A percentile compares a stretch with the other conserved stretches of the same genome.
phyloP scores from a whole-genome alignment of 495 filamentous ascomycete species.

The Pseudoneurospora amorphoporcata region DNA sequence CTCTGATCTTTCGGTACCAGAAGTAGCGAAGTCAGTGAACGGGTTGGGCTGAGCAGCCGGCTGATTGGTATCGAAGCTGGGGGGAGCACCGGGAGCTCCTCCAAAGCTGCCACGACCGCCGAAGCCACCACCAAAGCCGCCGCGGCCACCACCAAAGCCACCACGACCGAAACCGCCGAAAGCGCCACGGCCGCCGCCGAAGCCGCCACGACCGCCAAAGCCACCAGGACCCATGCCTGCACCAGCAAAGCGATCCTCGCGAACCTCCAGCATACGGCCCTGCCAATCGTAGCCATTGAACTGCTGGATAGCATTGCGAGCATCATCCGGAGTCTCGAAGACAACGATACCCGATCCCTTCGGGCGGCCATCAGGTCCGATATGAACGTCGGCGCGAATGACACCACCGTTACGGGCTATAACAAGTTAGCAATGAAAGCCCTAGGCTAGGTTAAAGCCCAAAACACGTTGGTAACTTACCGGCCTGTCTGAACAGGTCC shows the following conservation, averaged over 20 bases:
- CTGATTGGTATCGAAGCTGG: constrained; percentile 32
- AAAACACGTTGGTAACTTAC: constrained; percentile 43
- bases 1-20: constrained; percentile 71
- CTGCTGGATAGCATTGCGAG: constrained; percentile 87
- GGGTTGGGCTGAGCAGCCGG: constrained; percentile 69
- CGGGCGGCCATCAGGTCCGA: constrained; percentile 82
- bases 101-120: constrained; percentile 41
- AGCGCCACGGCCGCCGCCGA: constrained; percentile 48
- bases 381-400: constrained; percentile 91
- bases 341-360: constrained; percentile 96
- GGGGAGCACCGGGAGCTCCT: constrained; percentile 26
- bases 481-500: constrained; percentile 96
- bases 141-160: constrained; percentile 22
- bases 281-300: constrained; percentile 99
- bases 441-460: background rate
- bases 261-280: constrained; percentile 83
- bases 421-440: constrained; percentile 3
- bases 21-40: constrained; percentile 89
- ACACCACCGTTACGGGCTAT: constrained; percentile 62
- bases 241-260: constrained; percentile 89
- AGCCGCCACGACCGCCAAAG: constrained; percentile 44
- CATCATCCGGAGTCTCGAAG: constrained; percentile 89
- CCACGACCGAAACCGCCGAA: constrained; percentile 43
- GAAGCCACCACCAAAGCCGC: constrained; percentile 28
- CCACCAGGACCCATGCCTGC: constrained; percentile 45